Conservation (phyloP, 106 monocot species). For the Dioscorea zingiberensis region DNA sequence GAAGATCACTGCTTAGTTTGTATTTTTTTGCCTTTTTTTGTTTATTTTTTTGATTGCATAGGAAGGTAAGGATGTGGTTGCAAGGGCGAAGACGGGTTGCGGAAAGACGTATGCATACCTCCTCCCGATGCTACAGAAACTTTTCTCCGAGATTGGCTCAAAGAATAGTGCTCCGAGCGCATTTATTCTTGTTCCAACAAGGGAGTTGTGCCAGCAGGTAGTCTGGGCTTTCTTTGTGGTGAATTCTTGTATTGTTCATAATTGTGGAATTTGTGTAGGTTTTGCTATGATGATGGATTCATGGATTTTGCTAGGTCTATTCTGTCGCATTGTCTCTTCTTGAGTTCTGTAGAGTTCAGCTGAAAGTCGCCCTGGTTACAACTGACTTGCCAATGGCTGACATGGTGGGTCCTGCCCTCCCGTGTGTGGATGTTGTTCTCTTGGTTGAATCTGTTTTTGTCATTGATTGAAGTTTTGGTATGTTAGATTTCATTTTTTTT, state of each 20-base stretch:
- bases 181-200: conserved; percentile 71
- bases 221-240: not conserved
- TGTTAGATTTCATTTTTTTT: no score
- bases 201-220: conserved; percentile 85
- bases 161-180: conserved; percentile 47
- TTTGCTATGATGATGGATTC: not conserved
- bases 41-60: conserved; percentile 10
- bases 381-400: conserved; percentile 52
- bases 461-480: no score
- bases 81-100: conserved; percentile 79
- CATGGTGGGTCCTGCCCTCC: conserved; percentile 40
- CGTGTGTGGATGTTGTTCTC: not conserved
- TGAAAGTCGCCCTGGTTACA: conserved; percentile 58
- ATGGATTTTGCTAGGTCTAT: conserved; percentile 45
- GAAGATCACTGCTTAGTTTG: not conserved
- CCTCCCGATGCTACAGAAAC: conserved; percentile 80
- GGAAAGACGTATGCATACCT: conserved; percentile 89
- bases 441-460: not conserved
- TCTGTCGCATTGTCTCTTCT: conserved; percentile 54
- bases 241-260: not conserved
- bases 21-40: conserved; percentile 7
- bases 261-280: not conserved
- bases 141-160: conserved; percentile 34
- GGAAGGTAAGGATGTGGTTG: conserved; percentile 94
- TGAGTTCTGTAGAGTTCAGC: conserved; percentile 65